Evolutionary conservation across 2,329 filamentous ascomycete genomes (phyloP).

Genomic region (Sphaerulina vaccinii): DNA sequence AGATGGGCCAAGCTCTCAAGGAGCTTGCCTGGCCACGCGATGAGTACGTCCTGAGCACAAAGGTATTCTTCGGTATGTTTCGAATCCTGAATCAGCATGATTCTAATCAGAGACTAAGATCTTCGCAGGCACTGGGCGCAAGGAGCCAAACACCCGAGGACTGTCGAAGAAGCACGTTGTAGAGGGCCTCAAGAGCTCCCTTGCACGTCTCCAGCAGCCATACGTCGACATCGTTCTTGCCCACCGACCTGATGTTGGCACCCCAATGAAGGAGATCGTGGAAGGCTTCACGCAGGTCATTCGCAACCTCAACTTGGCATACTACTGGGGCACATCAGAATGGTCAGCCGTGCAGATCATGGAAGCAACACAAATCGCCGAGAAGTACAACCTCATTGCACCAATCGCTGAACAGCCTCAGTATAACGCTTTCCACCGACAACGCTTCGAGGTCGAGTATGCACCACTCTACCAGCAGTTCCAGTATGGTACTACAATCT

Average conservation of each 20-base stretch:
- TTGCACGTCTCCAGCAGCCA: constrained; percentile 60
- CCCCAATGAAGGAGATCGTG: constrained; percentile 56
- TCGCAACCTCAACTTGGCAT: constrained; percentile 58
- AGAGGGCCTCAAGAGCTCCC: constrained; percentile 59
- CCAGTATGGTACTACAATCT: constrained; percentile 58
- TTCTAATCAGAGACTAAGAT: background rate
- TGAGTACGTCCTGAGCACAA: constrained; percentile 44
- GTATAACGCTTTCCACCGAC: constrained; percentile 62
- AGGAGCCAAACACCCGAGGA: constrained; percentile 58
- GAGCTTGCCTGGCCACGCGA: constrained; percentile 51
- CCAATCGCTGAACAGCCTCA: constrained; percentile 56
- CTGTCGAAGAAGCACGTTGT: constrained; percentile 53
- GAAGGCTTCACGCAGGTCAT: constrained; percentile 54
- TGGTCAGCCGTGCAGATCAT: constrained; percentile 61
- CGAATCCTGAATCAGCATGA: background rate
- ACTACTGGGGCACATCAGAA: constrained; percentile 65
- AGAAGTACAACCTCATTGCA: constrained; percentile 60
- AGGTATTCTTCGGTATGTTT: constrained; percentile 55
- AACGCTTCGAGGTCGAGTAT: constrained; percentile 63
- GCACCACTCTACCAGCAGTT: constrained; percentile 57
- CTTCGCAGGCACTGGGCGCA: constrained; percentile 41
- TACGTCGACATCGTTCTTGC: constrained; percentile 67
- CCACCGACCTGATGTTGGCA: constrained; percentile 56
- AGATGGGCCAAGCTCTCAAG: constrained; percentile 53
- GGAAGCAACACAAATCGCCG: constrained; percentile 56